Conservation (phyloP, 2,329 filamentous ascomycete genomes). For the Pyrenochaeta sp. region DNA sequence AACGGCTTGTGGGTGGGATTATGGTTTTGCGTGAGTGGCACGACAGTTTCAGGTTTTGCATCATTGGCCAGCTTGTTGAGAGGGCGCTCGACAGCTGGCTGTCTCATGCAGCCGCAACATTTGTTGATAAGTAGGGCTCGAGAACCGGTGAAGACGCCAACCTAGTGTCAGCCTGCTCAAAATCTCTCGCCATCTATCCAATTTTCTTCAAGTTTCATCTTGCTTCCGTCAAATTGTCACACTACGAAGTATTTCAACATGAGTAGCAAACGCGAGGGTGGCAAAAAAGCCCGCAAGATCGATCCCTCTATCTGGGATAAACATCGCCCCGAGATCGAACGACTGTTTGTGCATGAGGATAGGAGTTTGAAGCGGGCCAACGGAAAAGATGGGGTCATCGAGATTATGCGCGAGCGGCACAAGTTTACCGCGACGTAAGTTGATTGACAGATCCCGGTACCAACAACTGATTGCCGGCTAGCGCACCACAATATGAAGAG, state of each 20-base stretch:
- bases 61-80: not conserved
- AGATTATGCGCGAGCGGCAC: not conserved
- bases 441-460: not conserved
- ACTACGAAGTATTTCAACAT: not conserved
- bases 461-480: not conserved
- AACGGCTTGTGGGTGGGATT: not conserved
- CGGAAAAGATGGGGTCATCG: constrained; percentile 2
- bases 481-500: constrained; percentile 5
- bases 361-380: not conserved
- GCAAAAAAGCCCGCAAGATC: not conserved
- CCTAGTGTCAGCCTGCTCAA: too few species aligned
- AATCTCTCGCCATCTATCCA: too few species aligned
- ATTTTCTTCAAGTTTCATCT: too few species aligned
- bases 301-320: not conserved
- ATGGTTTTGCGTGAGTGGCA: too few species aligned
- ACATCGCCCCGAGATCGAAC: not conserved
- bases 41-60: not conserved
- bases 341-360: not conserved
- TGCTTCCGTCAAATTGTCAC: too few species aligned
- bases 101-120: too few species aligned
- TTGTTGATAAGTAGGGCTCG: too few species aligned
- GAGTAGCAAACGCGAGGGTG: not conserved
- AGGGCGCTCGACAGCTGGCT: too few species aligned
- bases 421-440: not conserved
- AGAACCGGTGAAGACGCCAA: too few species aligned